A percentile compares a stretch with the other conserved stretches of the same genome.
Evolutionary conservation across 1,139 yeast genomes (phyloP).

Genomic region (Diutina rugosa): DNA sequence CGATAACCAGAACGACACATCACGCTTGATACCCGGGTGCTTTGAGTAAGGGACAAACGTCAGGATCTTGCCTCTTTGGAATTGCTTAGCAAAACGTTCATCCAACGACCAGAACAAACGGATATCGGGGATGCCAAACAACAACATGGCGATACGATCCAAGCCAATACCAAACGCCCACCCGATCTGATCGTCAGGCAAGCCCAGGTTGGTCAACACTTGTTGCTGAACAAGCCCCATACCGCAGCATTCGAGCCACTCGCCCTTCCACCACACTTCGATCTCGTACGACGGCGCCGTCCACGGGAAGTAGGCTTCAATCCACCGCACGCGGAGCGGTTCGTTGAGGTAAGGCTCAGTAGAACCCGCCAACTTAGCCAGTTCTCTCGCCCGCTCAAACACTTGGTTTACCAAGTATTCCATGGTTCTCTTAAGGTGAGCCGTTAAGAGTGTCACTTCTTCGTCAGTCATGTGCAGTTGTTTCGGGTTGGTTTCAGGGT

Average conservation of each 20-base stretch:
- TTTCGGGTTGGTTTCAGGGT: conserved; percentile 44
- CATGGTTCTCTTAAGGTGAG: conserved; percentile 74
- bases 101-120: conserved; percentile 87
- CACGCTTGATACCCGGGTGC: conserved; percentile 79
- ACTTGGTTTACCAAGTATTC: conserved; percentile 77
- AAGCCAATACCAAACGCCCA: conserved; percentile 99
- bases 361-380: conserved; percentile 57
- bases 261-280: conserved; percentile 98
- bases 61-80: conserved; percentile 47
- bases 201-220: conserved; percentile 63
- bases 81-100: conserved; percentile 65
- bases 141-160: conserved; percentile 90
- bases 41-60: conserved; percentile 84
- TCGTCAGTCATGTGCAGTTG: conserved; percentile 60
- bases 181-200: conserved; percentile 50
- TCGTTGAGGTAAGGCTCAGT: conserved; percentile 50
- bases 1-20: conserved; percentile 79
- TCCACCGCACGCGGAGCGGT: conserved; percentile 87
- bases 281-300: conserved; percentile 98
- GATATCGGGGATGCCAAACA: conserved; percentile 92
- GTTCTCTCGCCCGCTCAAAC: conserved; percentile 58
- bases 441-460: conserved; percentile 58
- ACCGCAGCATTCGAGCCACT: conserved; percentile 96
- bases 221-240: conserved; percentile 83
- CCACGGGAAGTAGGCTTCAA: conserved; percentile 96